Evolutionary conservation across 257 asterid genomes (phyloP), one percentile per base, ranked within the genome.

Genomic region (Rauvolfia tetraphylla): DNA sequence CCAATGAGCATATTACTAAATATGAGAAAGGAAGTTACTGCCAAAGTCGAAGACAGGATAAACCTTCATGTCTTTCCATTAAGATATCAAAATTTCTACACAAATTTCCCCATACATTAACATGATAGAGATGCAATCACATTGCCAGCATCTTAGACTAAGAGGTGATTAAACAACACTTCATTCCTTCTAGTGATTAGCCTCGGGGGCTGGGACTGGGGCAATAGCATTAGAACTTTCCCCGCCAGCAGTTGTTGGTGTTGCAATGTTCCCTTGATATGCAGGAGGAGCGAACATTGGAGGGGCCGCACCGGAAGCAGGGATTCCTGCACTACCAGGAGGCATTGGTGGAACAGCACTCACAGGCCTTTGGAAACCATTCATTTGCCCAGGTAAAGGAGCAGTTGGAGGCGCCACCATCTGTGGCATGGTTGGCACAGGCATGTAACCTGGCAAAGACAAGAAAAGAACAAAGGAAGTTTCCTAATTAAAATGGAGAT

Each of bases 361-460:
- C 29, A 76, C 25, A 1, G 96, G 96, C 82, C 96, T 86, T 73
- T 85, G 98, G 51, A 85, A 84, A 44, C 93, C 91, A 51, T 91
- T 92, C 81, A 86, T 75, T 76, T 92, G 97, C 72, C 93, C 94
- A 0, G 93, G 92, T 48, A 83, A 25, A 34, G 91, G 90, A 39
- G 91, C 87, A 76, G 90, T 91, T 0, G 91, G 95, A 65, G 97
- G 97, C 59, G 90, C 85, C 74, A 81, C 17, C 96, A 90, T 92
- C 66, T 84, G 89, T 42, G 87, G 89, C 93, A 91, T 85, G 10
- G 56, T 83, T 49, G 84, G 89, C 70, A 66, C 76, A 11, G 81
- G 62, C 63, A 78, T 78, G 80, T 86, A 92, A 81, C 95, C 98
- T 92, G 88, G 80, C 39, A 58, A 57, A 51, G 62, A 72, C 36